Conservation (phyloP, 139 green algal genomes). For the Pycnococcus provasolii region DNA sequence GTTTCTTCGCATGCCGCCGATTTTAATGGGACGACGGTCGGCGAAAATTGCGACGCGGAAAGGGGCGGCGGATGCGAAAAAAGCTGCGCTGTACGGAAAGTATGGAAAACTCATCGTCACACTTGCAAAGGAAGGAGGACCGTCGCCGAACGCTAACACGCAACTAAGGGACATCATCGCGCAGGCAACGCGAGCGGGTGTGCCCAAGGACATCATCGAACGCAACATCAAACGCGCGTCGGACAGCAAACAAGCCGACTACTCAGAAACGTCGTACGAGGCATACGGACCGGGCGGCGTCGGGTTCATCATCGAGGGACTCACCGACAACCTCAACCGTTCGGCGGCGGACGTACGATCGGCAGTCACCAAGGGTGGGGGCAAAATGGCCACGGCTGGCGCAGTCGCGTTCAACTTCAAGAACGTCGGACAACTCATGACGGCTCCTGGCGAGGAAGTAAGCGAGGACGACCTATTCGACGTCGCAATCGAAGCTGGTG, state of each 20-base stretch:
- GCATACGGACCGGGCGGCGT: conserved; percentile 49
- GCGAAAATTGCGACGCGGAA: conserved; percentile 64
- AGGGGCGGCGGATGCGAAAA: conserved; percentile 41
- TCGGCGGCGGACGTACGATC: conserved; percentile 33
- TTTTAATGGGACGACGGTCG: conserved; percentile 43
- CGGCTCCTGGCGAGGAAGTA: background rate
- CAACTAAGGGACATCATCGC: conserved; percentile 49
- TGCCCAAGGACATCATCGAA: conserved; percentile 79
- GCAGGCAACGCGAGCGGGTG: conserved; percentile 52
- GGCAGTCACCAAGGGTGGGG: conserved; percentile 61
- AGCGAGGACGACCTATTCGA: conserved; percentile 4
- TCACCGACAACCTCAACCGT: conserved; percentile 89
- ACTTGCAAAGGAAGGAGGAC: conserved; percentile 57
- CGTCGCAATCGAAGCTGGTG: conserved; percentile 13
- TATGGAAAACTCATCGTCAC: conserved; percentile 80
- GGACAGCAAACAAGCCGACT: conserved; percentile 68
- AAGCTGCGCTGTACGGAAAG: conserved; percentile 73
- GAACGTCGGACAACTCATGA: conserved; percentile 27
- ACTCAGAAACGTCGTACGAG: conserved; percentile 61
- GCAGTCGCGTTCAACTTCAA: conserved; percentile 81
- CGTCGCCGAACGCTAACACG: conserved; percentile 47
- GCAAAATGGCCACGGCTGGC: conserved; percentile 74
- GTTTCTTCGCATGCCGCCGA: too few species aligned
- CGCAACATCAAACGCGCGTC: conserved; percentile 76
- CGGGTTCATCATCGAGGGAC: conserved; percentile 74